Evolutionary conservation across 176 grass and related monocot genomes (phyloP), one percentile per base, ranked within the genome.

Genomic region (Aegilops tauschii): DNA sequence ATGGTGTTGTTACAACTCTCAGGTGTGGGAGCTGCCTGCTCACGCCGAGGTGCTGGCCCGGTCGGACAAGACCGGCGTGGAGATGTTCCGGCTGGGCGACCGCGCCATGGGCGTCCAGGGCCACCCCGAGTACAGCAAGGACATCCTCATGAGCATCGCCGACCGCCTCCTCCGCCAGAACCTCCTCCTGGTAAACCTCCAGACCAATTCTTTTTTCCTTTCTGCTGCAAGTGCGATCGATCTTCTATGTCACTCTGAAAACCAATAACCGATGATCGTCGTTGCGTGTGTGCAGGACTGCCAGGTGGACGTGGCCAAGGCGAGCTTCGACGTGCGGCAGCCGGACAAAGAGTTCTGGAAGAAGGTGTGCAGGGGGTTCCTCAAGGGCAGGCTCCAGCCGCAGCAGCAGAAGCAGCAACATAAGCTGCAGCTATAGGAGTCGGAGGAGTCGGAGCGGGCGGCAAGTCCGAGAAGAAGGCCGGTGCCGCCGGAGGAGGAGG

Each of bases 71-170:
- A 95, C 96, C 3, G 82, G 93, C 29, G 82, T 98, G 1, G 93
- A 98, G 90, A 98, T 98, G 90, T 98, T 95, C 85, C 80, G 88
- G 1, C 86, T 90, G 0, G 88, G 96, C 2, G 90, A 93, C 44
- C 86, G 89, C 79, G 78, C n/a, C 44, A 92, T 98, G 93, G 96
- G 96, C 67, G 88, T 98, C 63, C 96, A 98, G 80, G 96, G 96
- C 29, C 96, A 98, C 73, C 96, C 93, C 0, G 96, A 95, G 88
- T 95, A 98, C 90, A 95, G 80, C 80, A 93, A 93, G 85, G 93
- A 94, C 89, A 95, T 98, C 59, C 88, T 98, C 81, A 84, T 92
- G 83, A 93, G 92, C 88, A 87, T 98, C 63, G 71, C 92, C 8
- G 88, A 95, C 69, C 93, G 93, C 21, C 95, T 98, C 78, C 89